Percentiles rank a stretch among this genome's conserved stretches.
These are phyloP conservation scores for Spathaspora girioi DNA, from an alignment of 805 yeast genomes.

Conservation along the genomic window DNA sequence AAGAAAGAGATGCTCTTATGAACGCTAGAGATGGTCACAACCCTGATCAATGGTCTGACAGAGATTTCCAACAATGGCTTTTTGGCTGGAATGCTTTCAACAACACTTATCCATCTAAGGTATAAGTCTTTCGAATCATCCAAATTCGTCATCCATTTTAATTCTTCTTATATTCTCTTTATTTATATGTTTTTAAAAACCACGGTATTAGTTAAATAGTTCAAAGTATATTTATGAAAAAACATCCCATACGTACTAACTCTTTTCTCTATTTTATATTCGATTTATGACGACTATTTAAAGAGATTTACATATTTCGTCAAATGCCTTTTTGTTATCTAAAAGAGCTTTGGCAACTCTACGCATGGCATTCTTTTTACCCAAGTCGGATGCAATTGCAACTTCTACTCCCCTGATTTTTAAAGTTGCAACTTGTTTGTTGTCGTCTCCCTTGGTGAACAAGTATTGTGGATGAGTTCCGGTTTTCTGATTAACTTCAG, in stretches of 20 bases:
- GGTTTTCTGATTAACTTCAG: conserved; percentile 30
- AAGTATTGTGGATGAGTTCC: conserved; percentile 34
- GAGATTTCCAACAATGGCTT: conserved; percentile 10
- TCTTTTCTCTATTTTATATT: neutral
- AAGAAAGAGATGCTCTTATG: conserved; percentile 17
- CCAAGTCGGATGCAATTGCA: conserved; percentile 29
- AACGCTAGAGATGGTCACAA: conserved; percentile 9
- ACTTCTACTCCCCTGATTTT: conserved; percentile 24
- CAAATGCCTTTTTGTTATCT: conserved; percentile 12
- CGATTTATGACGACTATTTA: neutral
- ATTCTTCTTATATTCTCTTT: neutral
- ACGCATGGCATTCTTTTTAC: conserved; percentile 39
- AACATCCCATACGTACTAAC: too few species aligned
- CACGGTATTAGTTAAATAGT: neutral
- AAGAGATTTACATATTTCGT: conserved; percentile 8
- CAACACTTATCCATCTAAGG: conserved; percentile 1
- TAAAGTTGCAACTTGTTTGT: conserved; percentile 24
- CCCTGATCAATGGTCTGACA: conserved; percentile 11
- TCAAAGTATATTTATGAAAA: neutral
- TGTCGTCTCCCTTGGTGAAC: conserved; percentile 19
- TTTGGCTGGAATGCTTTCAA: conserved; percentile 11
- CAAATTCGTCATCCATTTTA: neutral
- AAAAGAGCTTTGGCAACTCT: conserved; percentile 38
- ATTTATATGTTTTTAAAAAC: neutral
- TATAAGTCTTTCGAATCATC: neutral